Base-by-base conservation (phyloP, 1,139 yeast species). In the Yarrowia galli region DNA sequence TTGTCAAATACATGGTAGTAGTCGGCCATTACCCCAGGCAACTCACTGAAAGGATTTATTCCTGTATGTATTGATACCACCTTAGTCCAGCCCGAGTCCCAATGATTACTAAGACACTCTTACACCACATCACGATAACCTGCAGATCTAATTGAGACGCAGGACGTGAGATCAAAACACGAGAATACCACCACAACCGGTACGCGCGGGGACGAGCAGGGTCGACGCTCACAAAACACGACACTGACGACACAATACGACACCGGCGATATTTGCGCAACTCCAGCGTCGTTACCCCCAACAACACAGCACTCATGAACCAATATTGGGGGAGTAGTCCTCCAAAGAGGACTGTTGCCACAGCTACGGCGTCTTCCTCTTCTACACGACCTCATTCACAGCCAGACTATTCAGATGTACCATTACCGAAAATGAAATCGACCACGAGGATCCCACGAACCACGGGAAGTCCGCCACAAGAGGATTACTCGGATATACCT, bases 361-460 rank as follows among this genome's bases (percentile, higher is more conserved):
- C 46, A 18, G 8, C 15, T 28, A 10, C 32, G 10, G 32, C 32
- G 9, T 1, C 32, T 28, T 28, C 32, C 32, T 28, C 32, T 20
- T 28, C 32, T 20, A 18, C 46, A 10, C 22, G 46, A 10, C 28
- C 36, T 12, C 22, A 12, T n/a, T 9, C 36, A 16, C 53, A 28
- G 36, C 63, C 63, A 2, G 63, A 18, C 13, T 56, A 56, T 25
- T 42, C 48, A 5, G 63, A 56, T 25, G 63, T 56, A 18, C 60
- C 60, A 8, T 18, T 53, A 4, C 60, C 60, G 8, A 53, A 53
- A 53, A 53, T 53, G 45, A 36, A 38, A 16, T n/a, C n/a, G 32
- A 28, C 32, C 32, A 15, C 45, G 13, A 53, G 23, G 10, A 36
- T 53, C 20, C 60, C 60, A 4, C 53, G 53, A 20, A 36, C 18